Base-by-base conservation (phyloP, 2,329 filamentous ascomycete genomes). In the Aspergillus sergii region DNA sequence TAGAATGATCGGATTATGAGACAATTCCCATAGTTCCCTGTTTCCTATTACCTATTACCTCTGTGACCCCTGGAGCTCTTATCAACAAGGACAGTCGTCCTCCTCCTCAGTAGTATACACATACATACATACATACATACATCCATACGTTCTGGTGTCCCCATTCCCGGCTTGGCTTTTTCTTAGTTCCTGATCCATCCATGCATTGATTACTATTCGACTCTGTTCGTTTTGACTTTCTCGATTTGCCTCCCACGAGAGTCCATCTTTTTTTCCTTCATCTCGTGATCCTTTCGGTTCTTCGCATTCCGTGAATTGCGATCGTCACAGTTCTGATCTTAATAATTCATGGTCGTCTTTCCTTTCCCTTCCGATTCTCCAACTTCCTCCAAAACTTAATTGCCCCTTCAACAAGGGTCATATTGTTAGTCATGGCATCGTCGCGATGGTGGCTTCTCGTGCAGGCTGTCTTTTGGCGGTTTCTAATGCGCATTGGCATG, bases 401-500 rank as follows among this genome's bases (percentile, higher is more conserved):
- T 7, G 30, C 32, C 51, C 50, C 28, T 36, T 23, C 9, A 16
- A 36, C 50, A 58, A 26, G 56, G 58, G 32, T 12, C 9, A 54
- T 19, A 36, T 54, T 12, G 19, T 46, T 46, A 48, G 62, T 65
- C 41, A 72, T 79, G 57, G 73, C 76, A 34, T 62, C 64, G 8
- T 80, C 82, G 5, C 83, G 89, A 77, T 86, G 85, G 81, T 83
- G 87, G 71, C 83, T 92, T 12, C 84, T 85, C 60, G 68, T 89
- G 58, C 85, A 90, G 73, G 89, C 90, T 54, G 78, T 83, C 32
- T 84, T 89, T 73, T 91, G 89, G 88, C 84, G 90, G 58, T 82
- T 85, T 61, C 80, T 91, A 48, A 91, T 91, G 85, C 82, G 82
- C 62, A 83, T 91, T 61, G 89, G 89, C 71, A 91, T 91, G 88